A percentile compares a stretch with the other conserved stretches of the same genome.
phyloP scores from a whole-genome alignment of 2,329 filamentous ascomycete genomes.

The Aspergillus fumigatiaffinis region DNA sequence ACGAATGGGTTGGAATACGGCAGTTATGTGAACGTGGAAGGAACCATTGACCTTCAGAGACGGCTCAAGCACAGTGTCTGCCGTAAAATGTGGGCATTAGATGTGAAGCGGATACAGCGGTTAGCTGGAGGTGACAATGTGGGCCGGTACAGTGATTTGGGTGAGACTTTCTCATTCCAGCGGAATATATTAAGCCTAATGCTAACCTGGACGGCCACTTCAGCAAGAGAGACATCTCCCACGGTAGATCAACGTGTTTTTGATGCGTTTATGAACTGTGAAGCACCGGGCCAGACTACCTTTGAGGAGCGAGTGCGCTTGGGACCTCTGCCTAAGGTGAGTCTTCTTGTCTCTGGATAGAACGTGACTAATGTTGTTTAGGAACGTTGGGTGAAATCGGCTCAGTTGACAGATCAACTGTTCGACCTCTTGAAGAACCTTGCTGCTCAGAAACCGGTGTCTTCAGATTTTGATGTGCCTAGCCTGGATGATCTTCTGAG shows the following conservation, averaged over 20 bases:
- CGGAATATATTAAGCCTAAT: background rate
- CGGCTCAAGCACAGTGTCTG: constrained; percentile 38
- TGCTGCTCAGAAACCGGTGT: constrained; percentile 28
- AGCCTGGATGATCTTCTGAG: constrained; percentile 22
- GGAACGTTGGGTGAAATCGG: constrained; percentile 35
- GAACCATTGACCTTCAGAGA: constrained; percentile 39
- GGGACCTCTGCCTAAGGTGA: constrained; percentile 38
- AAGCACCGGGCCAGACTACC: constrained; percentile 28
- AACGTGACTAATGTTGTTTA: constrained; percentile 21
- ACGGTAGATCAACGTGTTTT: constrained; percentile 35
- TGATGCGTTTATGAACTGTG: constrained; percentile 40
- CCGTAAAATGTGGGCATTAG: constrained; percentile 41
- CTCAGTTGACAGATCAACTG: constrained; percentile 32
- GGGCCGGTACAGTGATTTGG: constrained; percentile 33
- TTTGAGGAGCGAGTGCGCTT: constrained; percentile 38
- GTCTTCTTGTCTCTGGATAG: constrained; percentile 1
- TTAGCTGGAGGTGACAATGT: constrained; percentile 36
- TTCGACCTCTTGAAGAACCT: constrained; percentile 33
- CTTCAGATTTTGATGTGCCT: constrained; percentile 24
- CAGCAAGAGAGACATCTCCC: constrained; percentile 29
- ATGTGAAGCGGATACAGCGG: constrained; percentile 39
- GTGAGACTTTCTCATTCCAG: constrained; percentile 21
- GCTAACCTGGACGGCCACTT: constrained; percentile 2
- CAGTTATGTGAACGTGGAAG: constrained; percentile 43
- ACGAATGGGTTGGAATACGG: constrained; percentile 39